Evolutionary conservation across 139 green algal genomes (phyloP).

Genomic region (Chlamydomonas schloesseri): DNA sequence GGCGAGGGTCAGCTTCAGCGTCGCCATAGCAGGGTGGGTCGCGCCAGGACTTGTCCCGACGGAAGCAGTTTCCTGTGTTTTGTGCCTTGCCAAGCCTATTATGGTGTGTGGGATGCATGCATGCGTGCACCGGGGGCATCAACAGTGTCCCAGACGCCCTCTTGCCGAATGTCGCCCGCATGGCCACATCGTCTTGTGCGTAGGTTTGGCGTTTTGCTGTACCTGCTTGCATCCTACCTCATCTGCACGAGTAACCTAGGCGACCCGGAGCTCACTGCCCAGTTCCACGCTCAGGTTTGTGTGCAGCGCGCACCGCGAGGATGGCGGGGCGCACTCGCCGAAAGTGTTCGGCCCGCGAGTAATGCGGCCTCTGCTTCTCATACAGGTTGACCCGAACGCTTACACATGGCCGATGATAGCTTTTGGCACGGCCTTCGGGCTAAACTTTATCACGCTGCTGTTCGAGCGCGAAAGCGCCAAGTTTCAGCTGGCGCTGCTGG

Average conservation of each 20-base stretch:
- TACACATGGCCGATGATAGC: constrained; percentile 56
- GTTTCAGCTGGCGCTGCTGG: constrained; percentile 58
- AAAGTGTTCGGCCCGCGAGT: no score
- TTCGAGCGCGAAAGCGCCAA: constrained; percentile 62
- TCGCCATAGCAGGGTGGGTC: constrained; percentile 30
- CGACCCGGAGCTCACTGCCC: constrained; percentile 17
- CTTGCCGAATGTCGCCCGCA: no score
- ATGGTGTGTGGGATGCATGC: no score
- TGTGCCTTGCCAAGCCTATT: background rate
- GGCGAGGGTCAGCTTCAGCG: constrained; percentile 18
- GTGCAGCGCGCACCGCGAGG: background rate
- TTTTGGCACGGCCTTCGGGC: constrained; percentile 52
- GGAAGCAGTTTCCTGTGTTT: background rate
- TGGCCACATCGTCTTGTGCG: background rate
- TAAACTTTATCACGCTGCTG: constrained; percentile 57
- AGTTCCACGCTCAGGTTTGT: constrained; percentile 35
- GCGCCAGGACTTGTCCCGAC: background rate
- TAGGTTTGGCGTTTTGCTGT: constrained; percentile 32
- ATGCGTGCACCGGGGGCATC: no score
- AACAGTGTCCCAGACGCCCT: no score
- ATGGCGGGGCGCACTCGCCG: no score
- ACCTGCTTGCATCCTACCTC: background rate
- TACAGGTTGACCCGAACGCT: constrained; percentile 28
- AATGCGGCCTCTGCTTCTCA: no score
- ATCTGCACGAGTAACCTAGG: constrained; percentile 23